These are phyloP conservation scores for Talaromyces sp. DNA, from an alignment of 2,329 filamentous ascomycete genomes.

Conservation along the genomic window DNA sequence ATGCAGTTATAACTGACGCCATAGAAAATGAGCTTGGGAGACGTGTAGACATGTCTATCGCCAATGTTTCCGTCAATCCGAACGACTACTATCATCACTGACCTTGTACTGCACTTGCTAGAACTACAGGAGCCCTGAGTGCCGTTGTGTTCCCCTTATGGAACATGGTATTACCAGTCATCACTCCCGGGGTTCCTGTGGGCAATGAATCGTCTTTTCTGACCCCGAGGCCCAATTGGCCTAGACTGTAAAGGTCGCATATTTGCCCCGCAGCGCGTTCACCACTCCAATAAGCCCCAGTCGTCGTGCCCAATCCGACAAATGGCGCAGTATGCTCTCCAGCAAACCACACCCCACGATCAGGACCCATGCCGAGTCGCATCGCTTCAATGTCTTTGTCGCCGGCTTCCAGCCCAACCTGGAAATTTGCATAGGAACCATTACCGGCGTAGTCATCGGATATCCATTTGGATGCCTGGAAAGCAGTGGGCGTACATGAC, in stretches of 20 bases:
- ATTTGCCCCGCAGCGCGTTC: conserved; percentile 67
- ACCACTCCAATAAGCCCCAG: conserved; percentile 89
- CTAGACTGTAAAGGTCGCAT: conserved; percentile 29
- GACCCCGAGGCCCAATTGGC: conserved; percentile 23
- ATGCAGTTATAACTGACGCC: neutral
- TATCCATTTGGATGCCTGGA: conserved; percentile 73
- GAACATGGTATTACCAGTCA: conserved; percentile 18
- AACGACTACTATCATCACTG: conserved; percentile 6
- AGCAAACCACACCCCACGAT: conserved; percentile 74
- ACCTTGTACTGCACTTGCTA: conserved; percentile 13
- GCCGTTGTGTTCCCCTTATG: conserved; percentile 17
- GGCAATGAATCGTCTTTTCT: conserved; percentile 35
- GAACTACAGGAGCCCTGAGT: conserved; percentile 9
- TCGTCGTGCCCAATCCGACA: conserved; percentile 80
- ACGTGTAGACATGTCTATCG: neutral
- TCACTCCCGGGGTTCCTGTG: conserved; percentile 7
- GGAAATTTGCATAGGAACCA: conserved; percentile 84
- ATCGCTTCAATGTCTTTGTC: conserved; percentile 67
- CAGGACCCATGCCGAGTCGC: conserved; percentile 48
- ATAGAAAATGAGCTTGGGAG: neutral
- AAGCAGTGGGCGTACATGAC: conserved; percentile 60
- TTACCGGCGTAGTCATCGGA: conserved; percentile 74
- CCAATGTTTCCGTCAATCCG: neutral
- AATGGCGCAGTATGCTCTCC: conserved; percentile 91
- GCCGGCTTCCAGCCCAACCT: conserved; percentile 66